Percentiles rank a stretch among this genome's conserved stretches.
These are phyloP conservation scores for Penicillium parvum DNA, from an alignment of 495 filamentous ascomycete species.

Conservation along the genomic window DNA sequence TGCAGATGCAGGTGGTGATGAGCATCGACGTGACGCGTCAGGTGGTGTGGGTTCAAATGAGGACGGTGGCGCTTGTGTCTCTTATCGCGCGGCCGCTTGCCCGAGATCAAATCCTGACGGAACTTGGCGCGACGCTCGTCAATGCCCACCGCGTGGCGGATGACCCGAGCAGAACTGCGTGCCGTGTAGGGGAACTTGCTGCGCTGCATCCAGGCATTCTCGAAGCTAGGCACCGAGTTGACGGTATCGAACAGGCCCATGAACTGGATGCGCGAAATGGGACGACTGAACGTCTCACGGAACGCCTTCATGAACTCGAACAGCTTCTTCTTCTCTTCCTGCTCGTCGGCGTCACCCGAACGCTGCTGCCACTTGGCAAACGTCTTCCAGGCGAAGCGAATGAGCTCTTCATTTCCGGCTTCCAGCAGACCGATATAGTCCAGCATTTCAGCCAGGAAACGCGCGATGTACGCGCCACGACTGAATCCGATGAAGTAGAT, in stretches of 20 bases:
- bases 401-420: conserved; percentile 85
- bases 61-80: conserved; percentile 32
- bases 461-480: conserved; percentile 80
- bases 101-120: conserved; percentile 67
- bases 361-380: conserved; percentile 82
- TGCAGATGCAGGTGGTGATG: conserved; percentile 19
- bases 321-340: conserved; percentile 59
- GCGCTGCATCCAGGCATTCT: conserved; percentile 80
- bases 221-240: conserved; percentile 78
- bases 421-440: conserved; percentile 76
- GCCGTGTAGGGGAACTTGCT: conserved; percentile 81
- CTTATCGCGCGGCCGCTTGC: conserved; percentile 34
- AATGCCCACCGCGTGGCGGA: conserved; percentile 71
- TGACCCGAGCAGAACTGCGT: conserved; percentile 64
- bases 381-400: conserved; percentile 81
- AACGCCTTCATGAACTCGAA: conserved; percentile 78
- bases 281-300: conserved; percentile 78
- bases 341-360: conserved; percentile 48
- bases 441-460: conserved; percentile 84
- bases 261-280: conserved; percentile 61
- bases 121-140: conserved; percentile 72
- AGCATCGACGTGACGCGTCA: conserved; percentile 16
- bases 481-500: conserved; percentile 83
- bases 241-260: conserved; percentile 54
- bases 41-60: conserved; percentile 26